phyloP scores from a whole-genome alignment of 1,284 basidiomycete species.

The Papiliotrema fonsecae region DNA sequence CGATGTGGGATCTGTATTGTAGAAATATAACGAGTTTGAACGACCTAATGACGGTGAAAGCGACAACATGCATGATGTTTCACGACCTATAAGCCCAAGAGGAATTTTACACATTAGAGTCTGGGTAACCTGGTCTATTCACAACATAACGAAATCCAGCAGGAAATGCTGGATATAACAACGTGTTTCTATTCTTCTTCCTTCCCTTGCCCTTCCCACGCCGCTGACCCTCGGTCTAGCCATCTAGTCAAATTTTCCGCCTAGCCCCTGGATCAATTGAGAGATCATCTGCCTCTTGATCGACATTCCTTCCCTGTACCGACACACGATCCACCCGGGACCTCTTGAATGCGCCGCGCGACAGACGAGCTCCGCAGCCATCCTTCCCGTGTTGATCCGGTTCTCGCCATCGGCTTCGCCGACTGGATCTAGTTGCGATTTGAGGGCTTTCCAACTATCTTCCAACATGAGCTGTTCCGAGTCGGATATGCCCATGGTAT shows the following conservation, averaged over 20 bases:
- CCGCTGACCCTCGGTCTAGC: not conserved
- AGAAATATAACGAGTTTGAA: too few relatives aligned
- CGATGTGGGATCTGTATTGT: not conserved
- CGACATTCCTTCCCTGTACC: slow-evolving; percentile 44
- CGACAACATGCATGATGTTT: too few relatives aligned
- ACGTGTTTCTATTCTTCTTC: too few relatives aligned
- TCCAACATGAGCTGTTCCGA: slow-evolving; percentile 42
- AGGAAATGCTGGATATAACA: too few relatives aligned
- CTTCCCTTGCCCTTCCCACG: not conserved
- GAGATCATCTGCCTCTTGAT: slow-evolving; percentile 37
- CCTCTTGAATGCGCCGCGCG: slow-evolving; percentile 37
- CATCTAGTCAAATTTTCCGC: slow-evolving; percentile 34
- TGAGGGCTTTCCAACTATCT: slow-evolving; percentile 43
- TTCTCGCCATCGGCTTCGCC: slow-evolving; percentile 44
- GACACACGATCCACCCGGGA: slow-evolving; percentile 38
- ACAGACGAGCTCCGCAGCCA: slow-evolving; percentile 47
- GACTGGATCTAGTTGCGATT: slow-evolving; percentile 38
- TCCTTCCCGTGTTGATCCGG: slow-evolving; percentile 46
- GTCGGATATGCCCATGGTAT: slow-evolving; percentile 28
- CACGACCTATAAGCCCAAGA: too few relatives aligned
- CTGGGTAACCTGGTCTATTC: too few relatives aligned
- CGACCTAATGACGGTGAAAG: too few relatives aligned
- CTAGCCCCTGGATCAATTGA: slow-evolving; percentile 43
- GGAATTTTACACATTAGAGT: too few relatives aligned
- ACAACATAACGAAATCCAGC: too few relatives aligned